Conservation (phyloP, 495 filamentous ascomycete species). For the Pyrenula aspistea region DNA sequence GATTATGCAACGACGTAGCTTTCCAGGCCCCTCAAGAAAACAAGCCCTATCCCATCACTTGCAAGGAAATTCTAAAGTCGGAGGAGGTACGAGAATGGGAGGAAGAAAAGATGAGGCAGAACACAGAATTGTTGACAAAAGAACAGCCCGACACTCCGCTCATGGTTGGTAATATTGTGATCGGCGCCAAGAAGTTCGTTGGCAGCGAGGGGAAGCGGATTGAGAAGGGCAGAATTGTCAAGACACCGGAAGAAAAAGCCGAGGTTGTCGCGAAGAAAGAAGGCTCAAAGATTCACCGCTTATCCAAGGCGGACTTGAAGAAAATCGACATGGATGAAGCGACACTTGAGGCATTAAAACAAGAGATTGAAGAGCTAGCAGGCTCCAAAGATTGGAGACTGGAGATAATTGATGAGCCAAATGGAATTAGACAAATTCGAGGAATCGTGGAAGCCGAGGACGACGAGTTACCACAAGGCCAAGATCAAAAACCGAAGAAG, state of each 20-base stretch:
- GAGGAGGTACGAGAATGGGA: slow-evolving; percentile 50
- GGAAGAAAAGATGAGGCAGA: slow-evolving; percentile 30
- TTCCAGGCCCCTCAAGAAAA: slow-evolving; percentile 80
- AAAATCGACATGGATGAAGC: slow-evolving; percentile 59
- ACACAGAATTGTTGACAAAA: slow-evolving; percentile 21
- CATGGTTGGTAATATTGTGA: slow-evolving; percentile 45
- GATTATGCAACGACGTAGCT: slow-evolving; percentile 84
- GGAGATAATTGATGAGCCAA: slow-evolving; percentile 27
- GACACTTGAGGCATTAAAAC: slow-evolving; percentile 49
- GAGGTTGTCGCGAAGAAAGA: slow-evolving; percentile 43
- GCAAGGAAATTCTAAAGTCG: slow-evolving; percentile 51
- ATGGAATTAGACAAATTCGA: slow-evolving; percentile 38
- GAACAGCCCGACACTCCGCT: slow-evolving; percentile 16
- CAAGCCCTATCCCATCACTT: slow-evolving; percentile 66
- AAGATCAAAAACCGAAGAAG: slow-evolving; percentile 13
- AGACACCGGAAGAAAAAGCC: slow-evolving; percentile 25
- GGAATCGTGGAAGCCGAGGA: slow-evolving; percentile 19
- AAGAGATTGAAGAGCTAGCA: slow-evolving; percentile 33
- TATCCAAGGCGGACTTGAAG: slow-evolving; percentile 51
- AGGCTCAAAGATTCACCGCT: slow-evolving; percentile 38
- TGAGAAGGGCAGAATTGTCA: slow-evolving; percentile 35
- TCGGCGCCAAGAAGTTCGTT: slow-evolving; percentile 45
- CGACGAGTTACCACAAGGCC: slow-evolving; percentile 14
- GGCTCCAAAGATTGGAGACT: slow-evolving; percentile 34
- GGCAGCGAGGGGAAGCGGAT: slow-evolving; percentile 43